These are phyloP conservation scores for Fusarium verticillioides DNA, from an alignment of 2,329 filamentous ascomycete genomes.

Conservation along the genomic window DNA sequence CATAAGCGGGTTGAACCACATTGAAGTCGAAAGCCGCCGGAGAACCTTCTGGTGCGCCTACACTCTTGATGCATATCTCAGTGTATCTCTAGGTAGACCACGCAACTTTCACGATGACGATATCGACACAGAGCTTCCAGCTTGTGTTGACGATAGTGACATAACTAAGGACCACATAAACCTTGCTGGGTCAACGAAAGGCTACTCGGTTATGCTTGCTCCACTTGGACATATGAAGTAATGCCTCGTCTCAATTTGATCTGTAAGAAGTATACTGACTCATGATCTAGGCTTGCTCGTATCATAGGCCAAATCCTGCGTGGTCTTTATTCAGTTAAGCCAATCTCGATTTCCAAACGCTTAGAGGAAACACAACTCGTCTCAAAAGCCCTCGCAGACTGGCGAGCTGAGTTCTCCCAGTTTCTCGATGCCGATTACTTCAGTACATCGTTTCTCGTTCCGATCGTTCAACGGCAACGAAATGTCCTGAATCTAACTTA, in stretches of 20 bases:
- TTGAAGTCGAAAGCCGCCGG: constrained; percentile 39
- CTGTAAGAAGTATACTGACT: neutral
- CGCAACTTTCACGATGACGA: constrained; percentile 43
- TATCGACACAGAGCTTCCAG: constrained; percentile 41
- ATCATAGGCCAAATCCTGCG: constrained; percentile 52
- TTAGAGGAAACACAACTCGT: constrained; percentile 44
- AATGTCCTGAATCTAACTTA: constrained; percentile 56
- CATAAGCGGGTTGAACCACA: constrained; percentile 25
- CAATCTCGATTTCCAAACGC: constrained; percentile 44
- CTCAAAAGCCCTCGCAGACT: constrained; percentile 48
- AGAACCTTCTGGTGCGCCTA: constrained; percentile 44
- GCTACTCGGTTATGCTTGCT: constrained; percentile 48
- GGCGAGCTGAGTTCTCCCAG: constrained; percentile 49
- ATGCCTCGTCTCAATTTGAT: neutral
- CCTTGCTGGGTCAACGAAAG: neutral
- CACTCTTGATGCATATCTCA: constrained; percentile 41
- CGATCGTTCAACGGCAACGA: constrained; percentile 55
- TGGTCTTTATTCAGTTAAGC: constrained; percentile 51
- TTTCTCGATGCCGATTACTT: constrained; percentile 54
- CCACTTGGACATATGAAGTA: constrained; percentile 52
- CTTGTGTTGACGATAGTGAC: constrained; percentile 38
- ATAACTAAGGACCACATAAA: constrained; percentile 35
- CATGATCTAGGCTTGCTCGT: constrained; percentile 44
- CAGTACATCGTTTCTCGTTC: constrained; percentile 49
- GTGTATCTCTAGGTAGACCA: constrained; percentile 38